Evolutionary conservation across 805 yeast genomes (phyloP), one percentile per base, ranked within the genome.

Genomic region (Torulaspora microellipsoides): DNA sequence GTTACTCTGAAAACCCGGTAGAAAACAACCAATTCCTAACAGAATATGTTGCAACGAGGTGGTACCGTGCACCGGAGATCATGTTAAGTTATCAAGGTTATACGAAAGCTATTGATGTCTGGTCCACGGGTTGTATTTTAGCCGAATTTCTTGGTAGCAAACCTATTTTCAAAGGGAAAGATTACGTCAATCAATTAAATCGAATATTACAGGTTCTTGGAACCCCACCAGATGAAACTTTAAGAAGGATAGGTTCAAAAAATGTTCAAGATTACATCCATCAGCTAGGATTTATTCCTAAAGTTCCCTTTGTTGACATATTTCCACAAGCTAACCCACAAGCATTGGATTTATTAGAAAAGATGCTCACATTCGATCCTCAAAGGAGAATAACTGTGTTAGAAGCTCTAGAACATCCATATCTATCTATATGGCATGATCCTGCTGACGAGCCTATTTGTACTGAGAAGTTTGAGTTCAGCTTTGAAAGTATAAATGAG

Each of bases 41-140:
- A 1, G 98, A 91, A 65, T 93, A 93, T 62, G 99, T 93, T 23
- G 98, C 99, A 27, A 93, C 99, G 1, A 76, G 99, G 63, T 93
- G 99, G 99, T 93, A 93, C 66, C 74, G 99, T 54, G 99, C 99
- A 3, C 99, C 99, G 0, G 99, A 93, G 61, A 89, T 93, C 66
- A 91, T 93, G 89, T 73, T 93, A 43, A 83, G 95, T 51, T 88
- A 86, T 70, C 95, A 93, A 64, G 87, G 90, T 46, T 91, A 91
- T 65, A 86, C 98, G 5, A 90, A 88, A 68, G 96, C 99, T 17
- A 91, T 93, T 47, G 99, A 93, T 65, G 77, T 93, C 45, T 93
- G 99, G 99, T 88, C 97, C 0, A 95, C 93, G 15, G 99, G 99
- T 2, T 93, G 99, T 68, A 90, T 93, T 46, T 69, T 93, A 42